Evolutionary conservation across 345 rosid genomes (phyloP), one percentile per base, ranked within the genome.

Genomic region (Bruguiera sexangula): DNA sequence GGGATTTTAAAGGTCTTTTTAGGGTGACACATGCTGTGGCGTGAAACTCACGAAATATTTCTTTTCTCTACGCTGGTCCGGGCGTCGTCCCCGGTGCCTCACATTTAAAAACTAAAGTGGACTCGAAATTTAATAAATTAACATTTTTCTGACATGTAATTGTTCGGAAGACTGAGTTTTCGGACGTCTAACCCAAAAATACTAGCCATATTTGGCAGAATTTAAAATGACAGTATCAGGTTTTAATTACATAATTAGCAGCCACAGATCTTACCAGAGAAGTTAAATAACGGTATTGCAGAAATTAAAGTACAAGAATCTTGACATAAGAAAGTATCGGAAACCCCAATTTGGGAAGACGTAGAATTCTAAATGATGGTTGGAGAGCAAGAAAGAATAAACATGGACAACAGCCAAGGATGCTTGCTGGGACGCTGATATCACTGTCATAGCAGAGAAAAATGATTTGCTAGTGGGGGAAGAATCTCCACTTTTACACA

Each of bases 371-470:
- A 29, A 22, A 46, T 32, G 66, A 36, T 37, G 19, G 29, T 54
- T 51, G 61, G 59, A 65, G 57, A 61, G 65, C 37, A 39, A 31
- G 55, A 63, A 51, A 62, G 60, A 67, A 77, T 22, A 39, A 54
- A 56, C 19, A 64, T 73, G 81, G 77, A 68, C 68, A 73, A 77
- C 74, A 71, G 65, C 68, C 5, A 52, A 58, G 66, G 50, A 13
- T 43, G 50, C 50, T 43, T 13, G 50, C 18, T 43, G 43, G 43
- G 73, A 21, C 13, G 69, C 59, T 67, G 76, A 50, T 36, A 68
- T 70, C 71, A 76, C 43, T 13, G 16, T 6, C 62, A 63, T 54
- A 31, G 37, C 24, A 50, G 60, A 18, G 51, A 29, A 19, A 9
- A 24, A 9, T 48, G 26, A 8, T 29, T 69, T 8, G 9, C 50